Evolutionary conservation across 495 filamentous ascomycete genomes (phyloP), one percentile per base, ranked within the genome.

Genomic region (Podospora tetraspora): DNA sequence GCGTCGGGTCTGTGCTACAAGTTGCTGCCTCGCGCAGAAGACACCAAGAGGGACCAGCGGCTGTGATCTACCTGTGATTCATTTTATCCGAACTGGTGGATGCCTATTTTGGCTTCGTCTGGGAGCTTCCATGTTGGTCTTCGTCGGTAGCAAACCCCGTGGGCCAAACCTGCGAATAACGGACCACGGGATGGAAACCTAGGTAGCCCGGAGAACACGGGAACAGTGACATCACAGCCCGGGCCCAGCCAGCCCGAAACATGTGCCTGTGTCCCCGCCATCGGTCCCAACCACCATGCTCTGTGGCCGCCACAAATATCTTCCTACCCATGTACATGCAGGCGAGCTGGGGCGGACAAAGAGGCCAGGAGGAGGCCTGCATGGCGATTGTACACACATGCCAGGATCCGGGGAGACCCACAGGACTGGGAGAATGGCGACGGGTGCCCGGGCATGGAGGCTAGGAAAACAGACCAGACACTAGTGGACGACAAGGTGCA

Each of bases 201-300:
- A 52, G n/a, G n/a, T n/a, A n/a, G 12, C 34, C 13, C 34, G 34
- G 34, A 43, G 4, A 37, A 3, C 4, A 43, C 13, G 13, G 7
- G 43, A 52, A 13, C 57, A 61, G 43, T 66, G 65, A 66, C 65
- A 66, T 66, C 65, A 66, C 30, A 57, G 62, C 23, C 16, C 16
- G 16, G 16, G 16, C 43, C 43, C 43, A 52, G 43, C 43, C 43
- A 19, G 19, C 43, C 19, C 43, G 43, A 52, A 52, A 52, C 43
- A 52, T 52, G 43, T 52, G 43, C 43, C 43, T n/a, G 43, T 52
- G 43, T 52, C 43, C 19, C 43, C 19, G 19, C 43, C 5, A n/a
- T 52, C 43, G 43, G 43, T n/a, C 43, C 19, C 43, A 52, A 52
- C 43, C 43, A 52, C 43, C 43, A 52, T n/a, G 43, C 43, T 43